Evolutionary conservation across 345 rosid species (phyloP), one percentile per base, ranked within the genome.

Genomic region (Noccaea bulbosa): DNA sequence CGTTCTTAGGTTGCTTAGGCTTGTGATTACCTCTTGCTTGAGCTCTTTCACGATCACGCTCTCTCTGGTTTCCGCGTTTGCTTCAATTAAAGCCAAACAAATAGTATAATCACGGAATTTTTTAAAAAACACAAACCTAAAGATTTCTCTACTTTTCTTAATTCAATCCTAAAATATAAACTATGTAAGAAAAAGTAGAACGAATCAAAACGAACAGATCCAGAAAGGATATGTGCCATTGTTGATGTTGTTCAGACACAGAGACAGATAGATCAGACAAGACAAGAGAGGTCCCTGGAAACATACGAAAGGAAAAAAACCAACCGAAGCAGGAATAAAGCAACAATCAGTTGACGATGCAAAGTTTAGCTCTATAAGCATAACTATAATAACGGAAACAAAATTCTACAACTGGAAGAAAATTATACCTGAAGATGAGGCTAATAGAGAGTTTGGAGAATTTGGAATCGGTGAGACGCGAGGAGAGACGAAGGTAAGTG

Each of bases 21-120:
- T 85, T 83, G n/a, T 70, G 51, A 8, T 72, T 56, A 46, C 55
- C 7, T 61, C 89, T 73, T 7, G 92, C 84, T 52, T 85, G 90
- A 75, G 94, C 90, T 72, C 92, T 79, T 78, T 90, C 89, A 9
- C 94, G 92, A 79, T 88, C 93, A 47, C 80, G 78, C 2, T 88
- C 92, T 69, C 93, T 83, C 46, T 88, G 92, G 65, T 79, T 90
- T n/a, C 92, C 92, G 61, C 92, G 87, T 88, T 73, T 49, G 64
- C 78, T 63, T 76, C 72, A 72, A 70, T 81, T 69, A 81, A 82
- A 75, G 81, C 40, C 50, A 72, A 72, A 64, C 75, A 56, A 41
- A 43, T 70, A 64, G 34, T 57, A 69, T n/a, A n/a, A n/a, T 54
- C 65, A 64, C 49, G 17, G 5, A 53, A 7, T 54, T 7, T 34